Evolutionary conservation across 2,329 filamentous ascomycete genomes (phyloP), one percentile per base, ranked within the genome.

Genomic region (Colletotrichum kahawae): DNA sequence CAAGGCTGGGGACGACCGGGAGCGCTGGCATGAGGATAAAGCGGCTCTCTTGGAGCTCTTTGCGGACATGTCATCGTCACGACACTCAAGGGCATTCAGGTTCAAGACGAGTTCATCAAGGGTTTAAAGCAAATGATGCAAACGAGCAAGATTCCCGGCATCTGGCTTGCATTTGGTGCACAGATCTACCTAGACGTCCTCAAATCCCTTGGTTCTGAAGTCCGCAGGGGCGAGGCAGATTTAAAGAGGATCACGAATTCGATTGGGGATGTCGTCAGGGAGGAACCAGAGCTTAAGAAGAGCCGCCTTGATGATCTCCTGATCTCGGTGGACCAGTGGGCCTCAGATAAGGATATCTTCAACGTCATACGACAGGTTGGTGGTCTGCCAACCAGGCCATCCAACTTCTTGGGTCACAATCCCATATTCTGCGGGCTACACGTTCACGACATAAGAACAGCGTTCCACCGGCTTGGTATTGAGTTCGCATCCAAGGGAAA

Each of bases 91-190:
- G 16, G 16, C 4, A 71, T 77, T 5, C 60, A 63, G 1, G 59
- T 77, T 3, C 77, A 79, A n/a, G 78, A 80, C 31, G 79, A 80
- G 27, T 34, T 80, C 13, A 57, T 77, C 16, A 74, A 77, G 16
- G 78, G 74, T 4, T 33, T 74, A 3, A 21, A 65, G 3, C 13
- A 36, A 10, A 33, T 67, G 63, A 16, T 59, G 27, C 16, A 29
- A 13, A 36, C 6, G 29, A 10, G 5, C 21, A 14, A 13, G 5
- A 10, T 31, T 7, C 70, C 67, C 3, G 71, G 29, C 18, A 12
- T 80, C 2, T 77, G 79, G 78, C 36, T 80, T 10, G 27, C 34
- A 2, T 79, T 76, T 33, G 75, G 71, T 31, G 16, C 75, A 4
- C 78, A 79, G 16, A 64, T 77, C 2, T 80, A 79, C 56, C 57